Evolutionary conservation across 441 rosid genomes (phyloP).

Genomic region (Manihot esculenta): DNA sequence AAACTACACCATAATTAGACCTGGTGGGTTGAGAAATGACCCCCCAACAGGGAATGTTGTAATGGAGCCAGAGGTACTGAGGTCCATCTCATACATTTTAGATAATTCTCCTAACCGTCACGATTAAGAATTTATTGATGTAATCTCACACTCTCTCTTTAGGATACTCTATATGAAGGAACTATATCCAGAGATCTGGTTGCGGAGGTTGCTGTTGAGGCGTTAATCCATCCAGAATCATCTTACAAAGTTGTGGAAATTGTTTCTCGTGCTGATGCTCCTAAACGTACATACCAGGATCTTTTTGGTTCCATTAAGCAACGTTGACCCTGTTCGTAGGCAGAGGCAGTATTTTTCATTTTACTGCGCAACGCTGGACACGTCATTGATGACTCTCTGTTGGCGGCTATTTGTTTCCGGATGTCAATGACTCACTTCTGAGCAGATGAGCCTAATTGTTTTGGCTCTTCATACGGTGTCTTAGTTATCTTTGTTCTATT

Average conservation of each 20-base stretch:
- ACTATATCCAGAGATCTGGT: conserved; percentile 81
- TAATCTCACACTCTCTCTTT: conserved; percentile 1
- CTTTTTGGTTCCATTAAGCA: conserved; percentile 69
- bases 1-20: conserved; percentile 77
- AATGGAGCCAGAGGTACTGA: conserved; percentile 76
- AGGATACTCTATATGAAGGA: conserved; percentile 89
- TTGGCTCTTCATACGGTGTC: not conserved
- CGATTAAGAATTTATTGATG: not conserved
- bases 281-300: conserved; percentile 51
- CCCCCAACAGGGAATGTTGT: conserved; percentile 74
- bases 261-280: conserved; percentile 66
- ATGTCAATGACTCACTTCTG: not conserved
- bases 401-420: not conserved
- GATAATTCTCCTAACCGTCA: not conserved
- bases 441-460: not conserved
- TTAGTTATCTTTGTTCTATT: not conserved
- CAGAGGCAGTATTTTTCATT: not conserved
- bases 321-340: conserved; percentile 20
- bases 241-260: conserved; percentile 79
- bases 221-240: conserved; percentile 57
- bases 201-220: conserved; percentile 82
- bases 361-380: not conserved
- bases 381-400: not conserved
- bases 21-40: conserved; percentile 81
- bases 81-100: not conserved